Conservation (phyloP, 805 yeast genomes). For the Sugiyamaella mastotermitis region DNA sequence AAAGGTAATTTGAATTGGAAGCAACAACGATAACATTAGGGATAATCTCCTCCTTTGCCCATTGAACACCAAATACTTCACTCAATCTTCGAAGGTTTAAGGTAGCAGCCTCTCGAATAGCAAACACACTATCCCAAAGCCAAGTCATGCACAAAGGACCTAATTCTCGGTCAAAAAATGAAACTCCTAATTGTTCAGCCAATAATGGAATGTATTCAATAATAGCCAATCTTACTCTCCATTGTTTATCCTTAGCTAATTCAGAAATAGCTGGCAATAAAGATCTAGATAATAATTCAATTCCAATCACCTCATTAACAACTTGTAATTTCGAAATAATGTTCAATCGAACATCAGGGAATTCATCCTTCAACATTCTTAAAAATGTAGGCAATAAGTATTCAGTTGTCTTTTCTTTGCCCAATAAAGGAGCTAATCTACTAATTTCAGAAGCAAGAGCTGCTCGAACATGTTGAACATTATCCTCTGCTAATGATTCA, state of each 20-base stretch:
- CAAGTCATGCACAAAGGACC: conserved; percentile 92
- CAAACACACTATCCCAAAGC: conserved; percentile 97
- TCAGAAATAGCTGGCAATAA: conserved; percentile 94
- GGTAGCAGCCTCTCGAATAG: conserved; percentile 95
- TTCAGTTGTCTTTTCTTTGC: conserved; percentile 77
- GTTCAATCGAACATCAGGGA: conserved; percentile 91
- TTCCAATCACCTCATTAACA: conserved; percentile 92
- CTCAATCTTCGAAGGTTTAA: conserved; percentile 73
- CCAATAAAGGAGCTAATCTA: conserved; percentile 76
- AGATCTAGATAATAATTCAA: conserved; percentile 77
- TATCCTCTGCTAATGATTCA: conserved; percentile 78
- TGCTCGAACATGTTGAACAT: conserved; percentile 88
- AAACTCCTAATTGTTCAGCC: conserved; percentile 90
- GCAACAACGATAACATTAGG: conserved; percentile 61
- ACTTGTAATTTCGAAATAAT: conserved; percentile 87
- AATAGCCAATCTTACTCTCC: conserved; percentile 97
- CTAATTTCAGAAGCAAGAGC: conserved; percentile 87
- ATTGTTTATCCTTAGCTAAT: conserved; percentile 90
- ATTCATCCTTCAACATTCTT: conserved; percentile 93
- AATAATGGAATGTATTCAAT: conserved; percentile 93
- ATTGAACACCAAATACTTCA: conserved; percentile 80
- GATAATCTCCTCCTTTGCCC: conserved; percentile 86
- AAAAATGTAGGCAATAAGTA: conserved; percentile 80
- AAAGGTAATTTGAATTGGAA: conserved; percentile 64
- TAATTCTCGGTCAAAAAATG: conserved; percentile 86